Evolutionary conservation across 345 rosid species (phyloP), one percentile per base, ranked within the genome.

Genomic region (Eutrema japonicum): DNA sequence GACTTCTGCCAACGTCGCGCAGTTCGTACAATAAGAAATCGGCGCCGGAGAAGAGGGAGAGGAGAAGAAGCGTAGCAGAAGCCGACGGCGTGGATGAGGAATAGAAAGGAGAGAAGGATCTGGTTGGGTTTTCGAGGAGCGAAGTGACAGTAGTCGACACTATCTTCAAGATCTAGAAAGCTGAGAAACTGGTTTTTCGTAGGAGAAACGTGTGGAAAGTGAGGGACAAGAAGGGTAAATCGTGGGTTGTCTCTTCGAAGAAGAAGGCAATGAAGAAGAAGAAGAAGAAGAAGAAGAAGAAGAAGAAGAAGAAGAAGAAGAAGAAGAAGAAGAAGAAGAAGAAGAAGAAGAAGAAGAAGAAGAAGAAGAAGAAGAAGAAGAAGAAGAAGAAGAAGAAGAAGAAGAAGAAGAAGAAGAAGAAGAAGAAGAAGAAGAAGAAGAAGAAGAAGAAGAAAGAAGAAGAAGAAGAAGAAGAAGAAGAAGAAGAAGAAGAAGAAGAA

Each of bases 81-180:
- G 73, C 41, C 6, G 86, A 73, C 4, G 85, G 56, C 7, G 82
- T 57, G 42, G 81, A 71, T 13, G 82, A 66, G 63, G 83, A 72
- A 42, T 71, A 69, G 49, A 55, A 69, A 27, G 84, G 78, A 26
- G 89, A 88, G 68, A 78, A 68, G 75, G 95, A 82, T 79, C 60
- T 94, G 36, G 75, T 83, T 4, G 96, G 96, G 10, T 95, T 83
- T 67, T 89, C 99, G 63, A 89, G 88, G 79, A 89, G 97, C 62
- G 99, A 95, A 72, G 97, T 91, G 81, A 89, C 96, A 3, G 93
- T 95, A 41, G 91, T 95, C 10, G 99, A 95, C 71, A 91, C 96
- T 9, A 89, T 96, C 85, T 84, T 80, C 30, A 71, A 74, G 30
- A 82, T 68, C 65, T 95, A 97, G 99, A 95, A 95, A 83, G 77